Evolutionary conservation across 257 asterid species (phyloP), one percentile per base, ranked within the genome.

Genomic region (Haberlea rhodopensis): DNA sequence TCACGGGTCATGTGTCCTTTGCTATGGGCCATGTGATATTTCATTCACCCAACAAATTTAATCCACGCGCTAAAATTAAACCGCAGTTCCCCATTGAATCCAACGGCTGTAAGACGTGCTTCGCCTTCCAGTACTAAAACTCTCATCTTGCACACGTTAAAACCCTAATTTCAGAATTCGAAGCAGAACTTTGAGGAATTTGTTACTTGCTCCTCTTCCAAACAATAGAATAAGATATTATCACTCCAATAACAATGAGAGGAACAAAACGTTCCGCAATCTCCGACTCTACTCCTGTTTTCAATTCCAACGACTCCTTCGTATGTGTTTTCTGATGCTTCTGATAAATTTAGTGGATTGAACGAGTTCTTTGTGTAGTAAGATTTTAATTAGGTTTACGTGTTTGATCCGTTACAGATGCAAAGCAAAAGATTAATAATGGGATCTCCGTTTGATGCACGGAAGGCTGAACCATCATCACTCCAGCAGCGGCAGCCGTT

Each of bases 351-450:
- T 51, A 27, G 25, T 8, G 51, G 23, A 40, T 75, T 53, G 55
- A 45, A 58, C 59, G 46, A 8, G 18, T 28, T 20, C 63, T 16
- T 20, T 5, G n/a, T 32, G 57, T 21, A 34, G 31, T 53, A 25
- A 45, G 46, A 53, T 10, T 28, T 5, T 27, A 46, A 9, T 70
- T 3, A 3, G 18, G 16, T 65, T 32, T 57, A 24, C 18, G 26
- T 4, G 21, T 67, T 31, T 62, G 73, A 43, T 63, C 9, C 28
- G 24, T 74, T 71, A 79, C 71, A 79, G 90, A 46, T 81, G 68
- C 89, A 84, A 79, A 84, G 84, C 75, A 87, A 94, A 80, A 84
- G 91, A 78, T 68, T 82, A 9, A 59, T 66, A 70, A 64, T 71
- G 68, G 97, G 80, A 31, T 81, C 91, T 15, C 61, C 76, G 45